Evolutionary conservation across 768 basidiomycete genomes (phyloP).

Genomic region (Nidula microcarpa): DNA sequence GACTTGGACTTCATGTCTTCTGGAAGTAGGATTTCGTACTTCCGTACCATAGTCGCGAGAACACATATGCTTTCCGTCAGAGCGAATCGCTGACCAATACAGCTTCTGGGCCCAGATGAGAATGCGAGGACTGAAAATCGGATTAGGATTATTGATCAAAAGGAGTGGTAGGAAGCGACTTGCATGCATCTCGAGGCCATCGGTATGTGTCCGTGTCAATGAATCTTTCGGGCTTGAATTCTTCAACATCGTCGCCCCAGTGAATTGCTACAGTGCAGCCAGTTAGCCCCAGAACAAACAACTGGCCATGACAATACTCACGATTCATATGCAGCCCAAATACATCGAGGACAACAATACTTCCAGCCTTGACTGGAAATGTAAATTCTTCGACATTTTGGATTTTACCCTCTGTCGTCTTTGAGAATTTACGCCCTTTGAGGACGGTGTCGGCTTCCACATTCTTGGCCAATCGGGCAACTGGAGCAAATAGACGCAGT

Average conservation of each 20-base stretch:
- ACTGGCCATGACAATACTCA: constrained; percentile 14
- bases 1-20: constrained; percentile 23
- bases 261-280: constrained; percentile 29
- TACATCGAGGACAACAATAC: constrained; percentile 35
- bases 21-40: constrained; percentile 37
- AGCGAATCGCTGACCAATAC: constrained; percentile 49
- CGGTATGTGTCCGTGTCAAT: constrained; percentile 44
- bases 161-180: neutral
- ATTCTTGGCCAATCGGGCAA: constrained; percentile 28
- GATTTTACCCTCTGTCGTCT: constrained; percentile 15
- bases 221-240: constrained; percentile 49
- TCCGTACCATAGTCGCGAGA: constrained; percentile 38
- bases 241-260: constrained; percentile 42
- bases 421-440: constrained; percentile 27
- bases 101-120: constrained; percentile 38
- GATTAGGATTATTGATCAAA: neutral
- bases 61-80: constrained; percentile 36
- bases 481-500: constrained; percentile 37
- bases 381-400: constrained; percentile 21
- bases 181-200: constrained; percentile 52
- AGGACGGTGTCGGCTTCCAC: constrained; percentile 31
- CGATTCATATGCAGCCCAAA: constrained; percentile 42
- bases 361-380: constrained; percentile 35
- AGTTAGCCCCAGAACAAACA: neutral
- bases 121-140: constrained; percentile 34